A percentile compares a stretch with the other conserved stretches of the same genome.
Evolutionary conservation across 75 land plant genomes (phyloP).

Genomic region (Pinus tabuliformis): DNA sequence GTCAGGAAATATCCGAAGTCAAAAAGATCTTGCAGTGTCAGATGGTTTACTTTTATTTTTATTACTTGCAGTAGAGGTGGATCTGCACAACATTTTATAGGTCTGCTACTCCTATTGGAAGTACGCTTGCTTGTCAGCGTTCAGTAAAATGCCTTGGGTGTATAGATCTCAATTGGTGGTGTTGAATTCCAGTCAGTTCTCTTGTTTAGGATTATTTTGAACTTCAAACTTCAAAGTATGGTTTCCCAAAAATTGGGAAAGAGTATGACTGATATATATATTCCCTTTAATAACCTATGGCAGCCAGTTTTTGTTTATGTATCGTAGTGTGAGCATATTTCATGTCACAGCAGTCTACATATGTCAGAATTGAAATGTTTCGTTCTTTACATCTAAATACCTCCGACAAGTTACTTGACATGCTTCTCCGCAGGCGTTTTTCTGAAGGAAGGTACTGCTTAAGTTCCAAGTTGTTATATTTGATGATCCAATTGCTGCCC

Average conservation of each 20-base stretch:
- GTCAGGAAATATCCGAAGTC: background rate
- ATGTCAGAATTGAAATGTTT: conserved; percentile 3
- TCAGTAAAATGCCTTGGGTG: background rate
- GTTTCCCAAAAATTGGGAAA: background rate
- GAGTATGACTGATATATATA: background rate
- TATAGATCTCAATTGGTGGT: background rate
- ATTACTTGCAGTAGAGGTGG: background rate
- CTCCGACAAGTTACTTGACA: conserved; percentile 10
- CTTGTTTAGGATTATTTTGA: background rate
- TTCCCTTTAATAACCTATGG: conserved; percentile 4
- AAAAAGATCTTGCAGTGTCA: background rate
- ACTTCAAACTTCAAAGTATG: background rate
- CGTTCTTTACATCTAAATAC: conserved; percentile 7
- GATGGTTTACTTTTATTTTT: too few species aligned
- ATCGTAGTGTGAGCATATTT: background rate
- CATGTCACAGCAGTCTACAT: conserved; percentile 6
- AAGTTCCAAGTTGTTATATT: conserved; percentile 67
- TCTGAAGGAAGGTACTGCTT: conserved; percentile 48
- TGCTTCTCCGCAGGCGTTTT: conserved; percentile 14
- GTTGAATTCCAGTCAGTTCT: background rate
- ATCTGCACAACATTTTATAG: background rate
- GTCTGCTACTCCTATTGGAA: background rate
- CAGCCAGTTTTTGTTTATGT: background rate
- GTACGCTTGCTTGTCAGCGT: background rate
- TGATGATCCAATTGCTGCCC: conserved; percentile 60